These are phyloP conservation scores for Ceratocystis cubensis DNA, from an alignment of 2,329 filamentous ascomycete genomes.

Conservation along the genomic window DNA sequence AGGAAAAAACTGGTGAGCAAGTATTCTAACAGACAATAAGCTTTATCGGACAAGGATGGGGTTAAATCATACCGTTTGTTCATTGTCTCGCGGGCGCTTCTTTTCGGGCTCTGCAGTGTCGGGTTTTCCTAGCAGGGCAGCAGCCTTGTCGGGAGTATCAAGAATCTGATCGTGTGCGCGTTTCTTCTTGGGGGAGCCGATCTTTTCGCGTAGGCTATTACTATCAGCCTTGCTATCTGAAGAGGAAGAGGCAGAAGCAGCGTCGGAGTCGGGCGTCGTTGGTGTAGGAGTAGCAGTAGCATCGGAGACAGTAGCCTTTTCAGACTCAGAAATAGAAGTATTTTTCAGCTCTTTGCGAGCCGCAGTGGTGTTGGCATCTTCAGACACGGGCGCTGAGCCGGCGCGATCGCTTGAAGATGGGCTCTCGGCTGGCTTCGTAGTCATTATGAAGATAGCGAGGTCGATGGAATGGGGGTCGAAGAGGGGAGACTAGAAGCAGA, in stretches of 20 bases:
- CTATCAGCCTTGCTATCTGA: constrained; percentile 30
- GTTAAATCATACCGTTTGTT: constrained; percentile 27
- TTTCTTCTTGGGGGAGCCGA: constrained; percentile 55
- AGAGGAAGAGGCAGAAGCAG: constrained; percentile 27
- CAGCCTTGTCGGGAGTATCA: constrained; percentile 31
- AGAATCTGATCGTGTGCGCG: constrained; percentile 48
- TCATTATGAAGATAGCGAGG: constrained; percentile 29
- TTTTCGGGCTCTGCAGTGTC: constrained; percentile 46
- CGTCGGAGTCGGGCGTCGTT: constrained; percentile 30
- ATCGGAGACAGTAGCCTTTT: constrained; percentile 21
- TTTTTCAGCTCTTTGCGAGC: constrained; percentile 53
- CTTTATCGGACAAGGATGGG: neutral
- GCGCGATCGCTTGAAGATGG: constrained; percentile 27
- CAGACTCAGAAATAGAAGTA: constrained; percentile 41
- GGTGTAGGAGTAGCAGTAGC: constrained; percentile 25
- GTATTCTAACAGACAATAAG: neutral
- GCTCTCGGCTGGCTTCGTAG: constrained; percentile 35
- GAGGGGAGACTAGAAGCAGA: neutral
- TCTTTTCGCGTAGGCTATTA: constrained; percentile 34
- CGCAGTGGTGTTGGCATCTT: constrained; percentile 52
- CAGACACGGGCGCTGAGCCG: constrained; percentile 28
- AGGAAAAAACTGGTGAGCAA: neutral
- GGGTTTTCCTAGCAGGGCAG: constrained; percentile 37
- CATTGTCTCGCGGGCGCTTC: constrained; percentile 47
- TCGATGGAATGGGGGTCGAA: neutral